Conservation (phyloP, 164 flowering plant genomes). For the Magnolia officinalis region DNA sequence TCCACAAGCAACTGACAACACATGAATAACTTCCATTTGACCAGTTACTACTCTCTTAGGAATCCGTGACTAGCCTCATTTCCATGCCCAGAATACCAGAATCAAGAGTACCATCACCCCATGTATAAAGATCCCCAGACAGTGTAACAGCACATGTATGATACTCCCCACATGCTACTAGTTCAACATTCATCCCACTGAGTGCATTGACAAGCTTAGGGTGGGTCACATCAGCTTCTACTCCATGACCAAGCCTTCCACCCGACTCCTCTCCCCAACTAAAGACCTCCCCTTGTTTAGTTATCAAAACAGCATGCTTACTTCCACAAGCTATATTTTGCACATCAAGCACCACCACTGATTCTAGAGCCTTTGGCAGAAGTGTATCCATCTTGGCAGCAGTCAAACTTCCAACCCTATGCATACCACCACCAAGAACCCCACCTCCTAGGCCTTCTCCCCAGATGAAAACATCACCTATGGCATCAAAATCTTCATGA, state of each 20-base stretch:
- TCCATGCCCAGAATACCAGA: slow-evolving; percentile 78
- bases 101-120: slow-evolving; percentile 80
- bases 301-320: slow-evolving; percentile 75
- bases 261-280: slow-evolving; percentile 96
- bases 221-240: slow-evolving; percentile 58
- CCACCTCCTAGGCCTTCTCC: slow-evolving; percentile 80
- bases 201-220: slow-evolving; percentile 73
- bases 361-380: slow-evolving; percentile 74
- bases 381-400: slow-evolving; percentile 46
- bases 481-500: slow-evolving; percentile 68
- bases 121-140: slow-evolving; percentile 85
- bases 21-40: slow-evolving; percentile 58
- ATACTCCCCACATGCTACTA: slow-evolving; percentile 86
- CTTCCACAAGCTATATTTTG: slow-evolving; percentile 77
- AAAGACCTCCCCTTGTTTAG: slow-evolving; percentile 80
- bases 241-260: slow-evolving; percentile 94
- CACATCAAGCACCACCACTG: slow-evolving; percentile 71
- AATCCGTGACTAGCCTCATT: slow-evolving; percentile 73
- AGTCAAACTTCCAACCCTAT: slow-evolving; percentile 35
- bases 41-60: slow-evolving; percentile 77
- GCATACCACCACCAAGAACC: slow-evolving; percentile 60
- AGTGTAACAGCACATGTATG: slow-evolving; percentile 85
- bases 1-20: slow-evolving; percentile 80
- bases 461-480: slow-evolving; percentile 91
- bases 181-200: slow-evolving; percentile 59